Evolutionary conservation across 805 yeast species (phyloP).

Genomic region (Myxozyma vanderwaltii): DNA sequence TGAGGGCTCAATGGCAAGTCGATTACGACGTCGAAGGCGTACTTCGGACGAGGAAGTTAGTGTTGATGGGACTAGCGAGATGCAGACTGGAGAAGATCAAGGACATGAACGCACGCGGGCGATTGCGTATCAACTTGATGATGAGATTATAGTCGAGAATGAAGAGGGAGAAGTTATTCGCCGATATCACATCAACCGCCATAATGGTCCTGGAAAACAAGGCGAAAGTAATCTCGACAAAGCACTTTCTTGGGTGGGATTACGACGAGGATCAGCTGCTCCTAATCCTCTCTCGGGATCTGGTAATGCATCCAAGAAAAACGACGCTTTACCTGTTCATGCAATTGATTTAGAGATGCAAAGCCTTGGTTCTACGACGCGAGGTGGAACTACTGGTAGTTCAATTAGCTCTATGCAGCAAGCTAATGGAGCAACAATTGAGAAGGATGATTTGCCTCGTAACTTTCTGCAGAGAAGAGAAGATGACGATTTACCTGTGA

Average conservation of each 20-base stretch:
- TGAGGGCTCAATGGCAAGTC: not conserved
- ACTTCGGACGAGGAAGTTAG: not conserved
- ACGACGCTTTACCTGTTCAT: not conserved
- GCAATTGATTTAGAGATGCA: slow-evolving; percentile 27
- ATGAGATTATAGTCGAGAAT: slow-evolving; percentile 79
- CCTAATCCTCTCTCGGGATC: not conserved
- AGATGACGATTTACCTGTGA: slow-evolving; percentile 37
- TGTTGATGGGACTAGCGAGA: not conserved
- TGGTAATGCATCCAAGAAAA: not conserved
- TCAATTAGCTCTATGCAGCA: slow-evolving; percentile 7
- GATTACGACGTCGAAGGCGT: not conserved
- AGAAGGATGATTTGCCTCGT: slow-evolving; percentile 32
- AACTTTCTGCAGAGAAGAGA: slow-evolving; percentile 30
- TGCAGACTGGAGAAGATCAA: not conserved
- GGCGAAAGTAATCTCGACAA: slow-evolving; percentile 39
- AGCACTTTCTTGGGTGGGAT: slow-evolving; percentile 60
- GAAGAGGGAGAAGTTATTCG: slow-evolving; percentile 90
- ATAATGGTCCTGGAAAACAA: slow-evolving; percentile 35
- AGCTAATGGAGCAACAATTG: slow-evolving; percentile 14
- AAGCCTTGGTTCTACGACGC: slow-evolving; percentile 7
- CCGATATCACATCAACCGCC: slow-evolving; percentile 73
- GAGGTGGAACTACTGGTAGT: slow-evolving; percentile 5
- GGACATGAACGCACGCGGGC: slow-evolving; percentile 42
- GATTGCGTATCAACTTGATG: slow-evolving; percentile 78
- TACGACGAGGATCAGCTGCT: slow-evolving; percentile 41